Base-by-base conservation (phyloP, 2,329 filamentous ascomycete species). In the Tolypocladium tropicale region DNA sequence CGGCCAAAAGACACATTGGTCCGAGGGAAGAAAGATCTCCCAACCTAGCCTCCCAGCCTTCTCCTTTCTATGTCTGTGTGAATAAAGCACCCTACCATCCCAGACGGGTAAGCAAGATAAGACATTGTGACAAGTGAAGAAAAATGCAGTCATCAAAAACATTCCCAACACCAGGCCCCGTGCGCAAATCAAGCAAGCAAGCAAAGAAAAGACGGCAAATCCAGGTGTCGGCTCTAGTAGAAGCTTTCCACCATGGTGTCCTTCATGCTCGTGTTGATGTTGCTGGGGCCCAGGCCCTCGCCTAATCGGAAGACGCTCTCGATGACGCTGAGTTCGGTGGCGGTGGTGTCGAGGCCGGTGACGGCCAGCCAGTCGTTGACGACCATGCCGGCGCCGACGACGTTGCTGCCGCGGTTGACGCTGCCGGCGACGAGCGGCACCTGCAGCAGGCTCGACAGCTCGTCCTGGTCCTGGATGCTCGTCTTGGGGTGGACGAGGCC, bases 191-290 rank as follows among this genome's bases (percentile, higher is more conserved):
- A 54, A 53, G 41, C 25, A 43, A 32, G 53, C 43, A 36, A 53
- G 53, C 58, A 55, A 62, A 60, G 34, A 21, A n/a, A 53, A 52
- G 25, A 63, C 54, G 63, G 52, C 12, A 52, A n/a, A 56, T n/a
- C 50, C 43, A 51, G n/a, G 43, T 21, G 36, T n/a, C 52, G 25
- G 36, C 16, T 56, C 80, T 81, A 99, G 78, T 99, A 99, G 78
- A 97, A 99, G 67, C 90, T 95, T 79, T 99, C 94, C 60, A 99
- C 94, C 84, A 99, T 95, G 62, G 91, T 94, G 72, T 97, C 93
- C 83, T 96, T 97, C 78, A 96, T 86, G 64, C 77, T 85, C 54
- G 85, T 88, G 72, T 89, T 89, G 76, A 93, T 90, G 65, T 83
- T 85, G 67, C 84, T 84, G 53, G 90, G 86, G 7, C 83, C 90